Conservation (phyloP, 2,329 filamentous ascomycete genomes). For the Xylaria sp. region DNA sequence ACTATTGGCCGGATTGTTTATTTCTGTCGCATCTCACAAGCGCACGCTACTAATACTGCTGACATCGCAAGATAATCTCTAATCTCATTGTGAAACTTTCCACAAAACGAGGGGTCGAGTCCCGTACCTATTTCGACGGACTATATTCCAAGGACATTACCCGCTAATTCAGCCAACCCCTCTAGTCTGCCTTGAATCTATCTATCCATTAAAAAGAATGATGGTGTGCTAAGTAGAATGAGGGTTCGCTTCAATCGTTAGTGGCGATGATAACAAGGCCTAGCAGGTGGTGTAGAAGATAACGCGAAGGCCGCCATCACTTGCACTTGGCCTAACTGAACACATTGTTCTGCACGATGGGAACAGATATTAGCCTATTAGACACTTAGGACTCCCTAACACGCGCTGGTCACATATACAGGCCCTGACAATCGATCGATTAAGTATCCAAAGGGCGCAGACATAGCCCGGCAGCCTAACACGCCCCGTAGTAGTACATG, state of each 20-base stretch:
- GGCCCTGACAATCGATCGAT: not conserved
- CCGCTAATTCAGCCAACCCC: constrained; percentile 4
- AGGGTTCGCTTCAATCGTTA: not conserved
- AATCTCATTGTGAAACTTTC: constrained; percentile 1
- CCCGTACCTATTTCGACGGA: not conserved
- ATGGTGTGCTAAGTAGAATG: not conserved
- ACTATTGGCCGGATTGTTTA: not conserved
- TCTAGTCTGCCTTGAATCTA: not conserved
- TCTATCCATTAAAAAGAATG: not conserved
- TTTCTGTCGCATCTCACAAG: not conserved
- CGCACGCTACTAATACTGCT: not conserved
- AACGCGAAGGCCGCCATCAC: not conserved
- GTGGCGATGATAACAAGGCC: not conserved
- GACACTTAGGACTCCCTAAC: not conserved
- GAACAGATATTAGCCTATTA: not conserved
- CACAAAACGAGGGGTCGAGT: not conserved
- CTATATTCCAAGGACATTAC: constrained; percentile 13
- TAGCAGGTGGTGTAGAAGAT: not conserved
- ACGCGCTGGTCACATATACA: not conserved
- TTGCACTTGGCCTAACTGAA: not conserved
- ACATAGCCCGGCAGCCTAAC: constrained; percentile 5
- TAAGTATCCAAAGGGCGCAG: not conserved
- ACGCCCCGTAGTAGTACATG: not conserved
- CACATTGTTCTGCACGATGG: not conserved
- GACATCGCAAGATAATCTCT: not conserved